Evolutionary conservation across 2,329 filamentous ascomycete genomes (phyloP), one percentile per base, ranked within the genome.

Genomic region (Monosporascus sp.): DNA sequence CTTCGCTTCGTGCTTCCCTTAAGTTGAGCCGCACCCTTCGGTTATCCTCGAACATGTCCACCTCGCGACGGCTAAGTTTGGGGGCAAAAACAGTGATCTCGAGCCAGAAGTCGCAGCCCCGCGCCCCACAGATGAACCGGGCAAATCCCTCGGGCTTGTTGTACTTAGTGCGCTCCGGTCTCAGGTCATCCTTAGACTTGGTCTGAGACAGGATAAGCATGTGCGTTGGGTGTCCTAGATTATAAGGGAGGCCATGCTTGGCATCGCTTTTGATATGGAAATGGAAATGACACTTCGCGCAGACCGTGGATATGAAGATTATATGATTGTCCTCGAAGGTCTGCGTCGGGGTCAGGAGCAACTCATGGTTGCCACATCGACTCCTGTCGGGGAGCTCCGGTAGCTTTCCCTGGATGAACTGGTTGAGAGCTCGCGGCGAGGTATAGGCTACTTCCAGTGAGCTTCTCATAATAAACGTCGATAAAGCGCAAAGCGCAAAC

Each of bases 11-110:
- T 1, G 77, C 74, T 1, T 62, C 50, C 1, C 65, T 61, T 3
- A 81, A 62, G 35, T 74, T 73, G 26, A 66, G 57, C 17, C 60
- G 61, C 43, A 81, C 76, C 38, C 78, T 69, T 2, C 72, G 63
- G 18, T 73, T 66, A 56, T 84, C 79, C 5, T 65, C 65, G 15
- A 85, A 65, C 17, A 74, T 65, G 14, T 68, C 57, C 2, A 79
- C 67, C 70, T 74, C 77, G 51, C 66, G 65, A 3, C 61, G 60
- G 11, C 65, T 61, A 58, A 85, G 70, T 2, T 78, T 77, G 11
- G 79, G 79, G 14, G 57, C 57, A 37, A 62, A 53, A 50, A 71
- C 62, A 7, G 75, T 78, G 7, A 84, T 70, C 51, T 81, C 76
- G 18, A 84, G 63, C 2, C 63, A 70, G 38, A 82, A 65, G n/a